phyloP scores from a whole-genome alignment of 768 basidiomycete genomes.

The Amanita subjunquillea region DNA sequence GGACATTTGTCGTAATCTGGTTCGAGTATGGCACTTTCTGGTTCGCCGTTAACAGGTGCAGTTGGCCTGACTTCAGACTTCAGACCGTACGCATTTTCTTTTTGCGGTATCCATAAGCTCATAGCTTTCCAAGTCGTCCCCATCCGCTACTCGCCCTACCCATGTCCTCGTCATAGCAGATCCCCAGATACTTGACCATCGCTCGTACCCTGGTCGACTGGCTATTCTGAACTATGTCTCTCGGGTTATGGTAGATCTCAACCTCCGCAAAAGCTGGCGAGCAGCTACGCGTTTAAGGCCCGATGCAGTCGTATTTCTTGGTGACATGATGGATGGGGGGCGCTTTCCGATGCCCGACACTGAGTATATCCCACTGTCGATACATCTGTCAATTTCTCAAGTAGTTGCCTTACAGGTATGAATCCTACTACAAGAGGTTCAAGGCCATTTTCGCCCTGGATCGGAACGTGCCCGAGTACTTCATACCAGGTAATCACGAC shows the following conservation, averaged over 20 bases:
- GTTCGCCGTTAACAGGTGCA: constrained; percentile 34
- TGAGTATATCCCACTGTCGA: constrained; percentile 43
- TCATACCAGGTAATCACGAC: constrained; percentile 89
- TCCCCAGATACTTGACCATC: constrained; percentile 73
- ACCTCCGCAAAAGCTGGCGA: constrained; percentile 80
- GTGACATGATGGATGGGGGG: constrained; percentile 90
- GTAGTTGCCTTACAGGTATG: constrained; percentile 44
- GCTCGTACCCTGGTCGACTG: constrained; percentile 59
- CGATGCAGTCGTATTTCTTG: constrained; percentile 72
- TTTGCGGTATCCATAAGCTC: constrained; percentile 1
- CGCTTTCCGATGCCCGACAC: constrained; percentile 47
- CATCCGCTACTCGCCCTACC: constrained; percentile 15
- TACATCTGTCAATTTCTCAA: neutral
- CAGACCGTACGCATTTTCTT: neutral
- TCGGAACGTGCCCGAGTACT: constrained; percentile 43
- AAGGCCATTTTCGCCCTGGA: constrained; percentile 52
- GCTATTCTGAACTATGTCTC: constrained; percentile 46
- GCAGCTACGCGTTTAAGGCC: constrained; percentile 49
- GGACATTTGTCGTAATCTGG: constrained; percentile 61
- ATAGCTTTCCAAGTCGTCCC: constrained; percentile 10
- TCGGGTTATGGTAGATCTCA: constrained; percentile 66
- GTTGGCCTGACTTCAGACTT: constrained; percentile 44
- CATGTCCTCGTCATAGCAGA: constrained; percentile 82
- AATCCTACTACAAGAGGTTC: constrained; percentile 58
- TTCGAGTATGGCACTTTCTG: constrained; percentile 55